Percentiles rank a stretch among this genome's conserved stretches.
These are phyloP conservation scores for Cercis canadensis DNA, from an alignment of 306 rosid genomes.

Conservation along the genomic window DNA sequence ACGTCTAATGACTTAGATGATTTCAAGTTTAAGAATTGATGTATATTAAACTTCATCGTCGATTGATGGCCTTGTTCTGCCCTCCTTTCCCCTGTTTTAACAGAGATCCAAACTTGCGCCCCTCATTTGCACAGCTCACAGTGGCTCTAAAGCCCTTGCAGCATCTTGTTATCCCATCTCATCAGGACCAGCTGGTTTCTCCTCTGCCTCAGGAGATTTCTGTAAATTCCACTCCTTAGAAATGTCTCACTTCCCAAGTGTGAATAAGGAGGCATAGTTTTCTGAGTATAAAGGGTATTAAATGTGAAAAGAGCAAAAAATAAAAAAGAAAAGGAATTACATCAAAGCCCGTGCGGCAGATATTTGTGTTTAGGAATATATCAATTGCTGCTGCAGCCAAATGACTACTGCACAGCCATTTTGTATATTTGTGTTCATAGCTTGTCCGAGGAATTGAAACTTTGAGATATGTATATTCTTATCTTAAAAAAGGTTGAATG, in stretches of 20 bases:
- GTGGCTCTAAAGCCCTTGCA: slow-evolving; percentile 86
- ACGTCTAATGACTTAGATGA: slow-evolving; percentile 4
- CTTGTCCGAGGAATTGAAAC: slow-evolving; percentile 39
- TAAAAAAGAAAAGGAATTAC: slow-evolving; percentile 25
- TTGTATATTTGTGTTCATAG: slow-evolving; percentile 52
- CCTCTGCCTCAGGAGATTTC: slow-evolving; percentile 72
- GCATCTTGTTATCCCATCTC: slow-evolving; percentile 67
- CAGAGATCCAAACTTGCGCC: slow-evolving; percentile 96
- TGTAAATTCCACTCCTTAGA: slow-evolving; percentile 81
- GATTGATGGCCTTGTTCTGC: neutral
- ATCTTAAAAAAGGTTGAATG: neutral
- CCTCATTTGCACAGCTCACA: slow-evolving; percentile 80
- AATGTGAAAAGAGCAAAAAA: slow-evolving; percentile 12
- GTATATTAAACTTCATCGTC: neutral
- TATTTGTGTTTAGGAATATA: slow-evolving; percentile 39
- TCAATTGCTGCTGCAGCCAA: slow-evolving; percentile 54
- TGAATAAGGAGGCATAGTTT: slow-evolving; percentile 57
- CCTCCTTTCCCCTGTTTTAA: neutral
- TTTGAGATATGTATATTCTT: slow-evolving; percentile 36
- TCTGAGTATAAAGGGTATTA: slow-evolving; percentile 35
- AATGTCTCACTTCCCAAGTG: slow-evolving; percentile 50
- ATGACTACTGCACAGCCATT: slow-evolving; percentile 51
- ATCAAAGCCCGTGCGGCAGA: slow-evolving; percentile 37
- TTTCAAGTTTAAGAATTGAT: too few species aligned
- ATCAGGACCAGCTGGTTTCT: slow-evolving; percentile 74